phyloP scores from a whole-genome alignment of 78 protist species.

The Emiliania huxleyi region DNA sequence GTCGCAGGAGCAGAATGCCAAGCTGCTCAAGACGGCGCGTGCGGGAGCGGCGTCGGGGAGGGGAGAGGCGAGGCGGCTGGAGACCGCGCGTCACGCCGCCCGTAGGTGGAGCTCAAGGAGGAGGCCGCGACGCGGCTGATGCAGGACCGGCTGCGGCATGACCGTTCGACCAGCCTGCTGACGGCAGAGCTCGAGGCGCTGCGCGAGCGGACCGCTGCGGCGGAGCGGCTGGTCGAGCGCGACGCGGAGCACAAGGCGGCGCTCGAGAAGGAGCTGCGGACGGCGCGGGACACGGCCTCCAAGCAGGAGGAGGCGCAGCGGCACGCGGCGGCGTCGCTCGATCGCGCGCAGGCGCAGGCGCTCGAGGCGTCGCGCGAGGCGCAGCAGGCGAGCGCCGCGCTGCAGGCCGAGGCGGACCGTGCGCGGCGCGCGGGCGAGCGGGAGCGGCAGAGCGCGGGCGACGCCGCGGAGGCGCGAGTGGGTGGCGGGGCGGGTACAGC shows the following conservation, averaged over 20 bases:
- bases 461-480: neutral
- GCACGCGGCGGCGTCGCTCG: neutral
- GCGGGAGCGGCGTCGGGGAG: no score
- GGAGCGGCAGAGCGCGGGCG: neutral
- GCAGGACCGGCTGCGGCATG: neutral
- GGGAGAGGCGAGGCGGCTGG: no score
- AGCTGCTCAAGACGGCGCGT: neutral
- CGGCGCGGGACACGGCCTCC: neutral
- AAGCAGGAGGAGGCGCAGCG: neutral
- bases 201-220: neutral
- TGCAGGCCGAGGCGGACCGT: neutral
- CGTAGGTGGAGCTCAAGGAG: neutral
- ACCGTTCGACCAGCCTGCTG: neutral
- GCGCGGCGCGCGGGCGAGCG: neutral
- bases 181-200: neutral
- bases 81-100: no score
- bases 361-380: neutral
- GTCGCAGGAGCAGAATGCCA: neutral
- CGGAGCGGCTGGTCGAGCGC: neutral
- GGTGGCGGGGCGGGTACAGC: no score
- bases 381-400: neutral
- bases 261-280: neutral
- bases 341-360: neutral
- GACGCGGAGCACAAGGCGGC: neutral
- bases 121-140: neutral